Conservation (phyloP, 192 early-diverging fungal genomes). For the Rhizophagus sp. region DNA sequence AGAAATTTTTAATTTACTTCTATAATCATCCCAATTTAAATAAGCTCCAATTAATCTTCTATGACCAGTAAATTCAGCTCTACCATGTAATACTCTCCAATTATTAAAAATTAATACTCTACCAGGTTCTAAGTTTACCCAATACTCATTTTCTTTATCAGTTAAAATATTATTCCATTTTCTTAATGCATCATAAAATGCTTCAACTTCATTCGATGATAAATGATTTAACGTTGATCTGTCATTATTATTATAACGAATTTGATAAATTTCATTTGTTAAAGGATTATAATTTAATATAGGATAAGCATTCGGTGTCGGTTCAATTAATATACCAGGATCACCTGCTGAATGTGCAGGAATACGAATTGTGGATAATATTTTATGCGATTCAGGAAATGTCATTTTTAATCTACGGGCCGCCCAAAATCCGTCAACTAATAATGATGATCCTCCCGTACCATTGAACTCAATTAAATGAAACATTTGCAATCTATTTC, state of each 20-base stretch:
- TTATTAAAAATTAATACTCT: slow-evolving; percentile 79
- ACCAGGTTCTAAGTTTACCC: slow-evolving; percentile 69
- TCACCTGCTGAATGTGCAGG: slow-evolving; percentile 80
- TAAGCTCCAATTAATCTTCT: slow-evolving; percentile 71
- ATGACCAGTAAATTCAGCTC: slow-evolving; percentile 70
- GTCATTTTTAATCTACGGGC: slow-evolving; percentile 60
- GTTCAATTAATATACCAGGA: slow-evolving; percentile 57
- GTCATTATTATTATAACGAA: slow-evolving; percentile 87
- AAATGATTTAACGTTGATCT: slow-evolving; percentile 61
- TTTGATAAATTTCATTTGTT: slow-evolving; percentile 57
- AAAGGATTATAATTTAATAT: slow-evolving; percentile 67
- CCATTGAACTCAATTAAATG: slow-evolving; percentile 72
- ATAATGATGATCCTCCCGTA: slow-evolving; percentile 70
- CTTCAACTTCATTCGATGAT: slow-evolving; percentile 44
- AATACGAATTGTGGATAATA: slow-evolving; percentile 58
- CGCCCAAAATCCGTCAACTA: slow-evolving; percentile 79
- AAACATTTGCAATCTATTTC: slow-evolving; percentile 71
- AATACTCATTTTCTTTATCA: slow-evolving; percentile 59
- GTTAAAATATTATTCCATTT: slow-evolving; percentile 66
- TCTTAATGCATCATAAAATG: slow-evolving; percentile 71
- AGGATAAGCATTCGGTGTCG: slow-evolving; percentile 57
- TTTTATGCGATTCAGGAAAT: slow-evolving; percentile 59
- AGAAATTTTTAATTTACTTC: slow-evolving; percentile 44
- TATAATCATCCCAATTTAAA: slow-evolving; percentile 76
- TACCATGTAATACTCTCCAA: slow-evolving; percentile 80